A percentile compares a stretch with the other conserved stretches of the same genome.
Conservation (phyloP, 495 filamentous ascomycete species). For the Penicillium macrosclerotiorum region DNA sequence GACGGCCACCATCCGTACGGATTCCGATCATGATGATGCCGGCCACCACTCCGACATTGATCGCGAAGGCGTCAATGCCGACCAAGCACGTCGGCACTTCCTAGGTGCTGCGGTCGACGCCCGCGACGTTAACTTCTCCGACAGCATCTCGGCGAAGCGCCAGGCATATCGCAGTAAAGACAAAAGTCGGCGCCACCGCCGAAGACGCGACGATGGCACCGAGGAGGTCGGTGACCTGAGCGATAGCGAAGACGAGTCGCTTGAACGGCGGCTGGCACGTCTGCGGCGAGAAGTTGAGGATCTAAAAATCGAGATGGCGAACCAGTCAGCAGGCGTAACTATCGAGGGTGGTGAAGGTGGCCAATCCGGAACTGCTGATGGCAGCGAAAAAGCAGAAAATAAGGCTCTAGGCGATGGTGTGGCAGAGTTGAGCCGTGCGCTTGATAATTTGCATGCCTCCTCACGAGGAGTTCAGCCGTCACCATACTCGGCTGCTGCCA, state of each 20-base stretch:
- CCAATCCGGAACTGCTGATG: conserved; percentile 8
- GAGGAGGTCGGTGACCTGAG: conserved; percentile 64
- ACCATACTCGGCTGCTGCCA: conserved; percentile 35
- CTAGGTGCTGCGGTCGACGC: conserved; percentile 71
- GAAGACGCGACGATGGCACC: conserved; percentile 50
- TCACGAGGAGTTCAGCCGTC: conserved; percentile 28
- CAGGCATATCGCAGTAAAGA: conserved; percentile 76
- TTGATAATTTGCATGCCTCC: conserved; percentile 55
- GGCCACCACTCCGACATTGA: conserved; percentile 64
- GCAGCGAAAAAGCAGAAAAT: conserved; percentile 25
- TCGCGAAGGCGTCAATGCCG: conserved; percentile 66
- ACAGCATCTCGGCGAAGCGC: conserved; percentile 72
- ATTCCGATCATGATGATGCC: conserved; percentile 58
- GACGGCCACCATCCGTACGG: conserved; percentile 64
- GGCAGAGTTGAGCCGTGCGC: conserved; percentile 60
- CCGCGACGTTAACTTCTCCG: conserved; percentile 75
- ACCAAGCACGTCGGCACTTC: conserved; percentile 78
- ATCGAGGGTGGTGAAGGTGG: too few species aligned
- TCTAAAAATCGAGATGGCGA: conserved; percentile 62
- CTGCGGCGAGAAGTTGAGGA: conserved; percentile 77
- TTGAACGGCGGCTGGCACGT: conserved; percentile 74
- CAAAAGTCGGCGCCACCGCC: conserved; percentile 48
- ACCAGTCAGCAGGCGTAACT: too few species aligned
- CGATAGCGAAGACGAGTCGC: conserved; percentile 67
- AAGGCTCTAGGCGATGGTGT: conserved; percentile 45